Evolutionary conservation across 2,329 filamentous ascomycete species (phyloP), one percentile per base, ranked within the genome.

Genomic region (Dendrostoma leiphaemia): DNA sequence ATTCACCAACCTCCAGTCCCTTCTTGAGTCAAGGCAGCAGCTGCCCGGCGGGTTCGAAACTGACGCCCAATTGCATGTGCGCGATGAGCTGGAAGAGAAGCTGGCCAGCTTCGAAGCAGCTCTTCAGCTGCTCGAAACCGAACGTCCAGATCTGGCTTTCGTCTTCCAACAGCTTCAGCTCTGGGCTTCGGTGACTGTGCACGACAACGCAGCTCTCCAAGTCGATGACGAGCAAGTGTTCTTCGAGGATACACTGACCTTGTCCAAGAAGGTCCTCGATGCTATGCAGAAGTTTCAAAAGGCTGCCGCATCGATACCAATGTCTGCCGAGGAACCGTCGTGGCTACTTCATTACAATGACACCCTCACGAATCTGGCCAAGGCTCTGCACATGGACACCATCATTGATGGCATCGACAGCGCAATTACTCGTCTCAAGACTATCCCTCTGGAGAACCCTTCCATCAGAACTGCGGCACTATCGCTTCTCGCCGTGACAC

Each of bases 211-310:
- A 6, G 53, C 38, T 2, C 43, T 48, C 3, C 31, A 60, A 6
- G 56, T 46, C 2, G 53, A 61, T 23, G 62, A 67, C 17, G 55
- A 74, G 15, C 60, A 77, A 17, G 66, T 71, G 0, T 80, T 91
- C 41, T 81, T 84, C 38, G 71, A 78, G 13, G 74, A 78, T 3
- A 69, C 91, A 2, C 81, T 89, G 34, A 80, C 71, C 1, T 75
- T 88, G n/a, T 82, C 87, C 44, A 89, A 96, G 68, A 82, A 83
- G 47, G 81, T 93, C 26, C 83, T 97, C 2, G 88, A 93, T 32
- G 86, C 89, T 1, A 79, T 96, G 45, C 91, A 97, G 67, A 83
- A 86, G 59, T 79, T 88, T 43, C 81, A 83, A 54, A 82, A 81
- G 57, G 71, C 77, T 2, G 72, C 83, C 8, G 69, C 74, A 10